A percentile compares a stretch with the other conserved stretches of the same genome.
phyloP scores from a whole-genome alignment of 495 filamentous ascomycete genomes.

The Penicillium paxilli region DNA sequence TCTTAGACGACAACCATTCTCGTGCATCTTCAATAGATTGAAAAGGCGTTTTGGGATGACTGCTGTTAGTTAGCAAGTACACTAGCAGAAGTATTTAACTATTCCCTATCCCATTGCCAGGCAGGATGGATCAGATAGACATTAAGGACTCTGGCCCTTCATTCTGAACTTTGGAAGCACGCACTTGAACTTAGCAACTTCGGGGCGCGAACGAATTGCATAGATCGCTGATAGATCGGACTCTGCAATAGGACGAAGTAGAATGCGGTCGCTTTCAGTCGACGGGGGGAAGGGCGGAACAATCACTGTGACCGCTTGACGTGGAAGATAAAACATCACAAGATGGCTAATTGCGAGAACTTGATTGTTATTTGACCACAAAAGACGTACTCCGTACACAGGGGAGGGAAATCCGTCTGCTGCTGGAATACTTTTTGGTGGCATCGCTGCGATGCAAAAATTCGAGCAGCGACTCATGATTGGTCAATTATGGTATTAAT shows the following conservation, averaged over 20 bases:
- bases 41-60: constrained; percentile 21
- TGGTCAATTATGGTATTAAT: background rate
- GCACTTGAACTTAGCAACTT: constrained; percentile 24
- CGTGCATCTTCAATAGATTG: constrained; percentile 19
- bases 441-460: background rate
- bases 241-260: constrained; percentile 19
- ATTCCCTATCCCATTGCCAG: background rate
- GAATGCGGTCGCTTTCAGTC: constrained; percentile 21
- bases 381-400: too few relatives aligned
- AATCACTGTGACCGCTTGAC: constrained; percentile 11
- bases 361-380: background rate
- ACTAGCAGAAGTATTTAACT: too few relatives aligned
- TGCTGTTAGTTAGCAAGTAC: background rate
- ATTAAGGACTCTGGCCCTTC: background rate
- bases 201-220: constrained; percentile 16
- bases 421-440: too few relatives aligned
- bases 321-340: constrained; percentile 2
- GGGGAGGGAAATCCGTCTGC: too few relatives aligned
- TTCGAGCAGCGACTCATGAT: background rate
- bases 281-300: constrained; percentile 8
- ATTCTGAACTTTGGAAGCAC: background rate
- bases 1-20: constrained; percentile 20
- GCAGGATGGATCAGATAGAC: too few relatives aligned
- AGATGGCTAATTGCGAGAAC: background rate
- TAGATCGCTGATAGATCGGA: constrained; percentile 15